A percentile compares a stretch with the other conserved stretches of the same genome.
Conservation (phyloP, 2,329 filamentous ascomycete genomes). For the Leptographium flavum region DNA sequence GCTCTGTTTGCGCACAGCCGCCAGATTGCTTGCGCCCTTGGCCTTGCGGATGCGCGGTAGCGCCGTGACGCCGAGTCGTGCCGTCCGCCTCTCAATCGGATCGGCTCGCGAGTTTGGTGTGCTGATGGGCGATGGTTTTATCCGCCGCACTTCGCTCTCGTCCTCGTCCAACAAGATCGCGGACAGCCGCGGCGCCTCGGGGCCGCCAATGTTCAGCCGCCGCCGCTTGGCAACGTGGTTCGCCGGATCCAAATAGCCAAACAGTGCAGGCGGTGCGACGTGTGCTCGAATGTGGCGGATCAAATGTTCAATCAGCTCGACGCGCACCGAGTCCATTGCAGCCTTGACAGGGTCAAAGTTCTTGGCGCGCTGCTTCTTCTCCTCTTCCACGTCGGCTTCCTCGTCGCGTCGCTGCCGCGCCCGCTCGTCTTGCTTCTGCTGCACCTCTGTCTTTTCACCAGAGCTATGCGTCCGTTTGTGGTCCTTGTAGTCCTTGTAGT, state of each 20-base stretch:
- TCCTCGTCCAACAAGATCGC: constrained; percentile 32
- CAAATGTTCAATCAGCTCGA: constrained; percentile 74
- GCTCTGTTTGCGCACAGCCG: constrained; percentile 41
- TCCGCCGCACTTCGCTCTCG: constrained; percentile 40
- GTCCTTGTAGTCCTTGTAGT: too few relatives aligned
- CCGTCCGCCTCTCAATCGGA: constrained; percentile 45
- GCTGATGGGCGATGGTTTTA: constrained; percentile 33
- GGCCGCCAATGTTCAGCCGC: constrained; percentile 62
- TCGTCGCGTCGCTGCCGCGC: constrained; percentile 56
- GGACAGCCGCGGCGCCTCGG: constrained; percentile 41
- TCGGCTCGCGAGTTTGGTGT: constrained; percentile 53
- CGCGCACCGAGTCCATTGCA: constrained; percentile 62
- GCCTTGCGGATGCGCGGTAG: constrained; percentile 64
- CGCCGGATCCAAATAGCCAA: constrained; percentile 67
- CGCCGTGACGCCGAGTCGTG: constrained; percentile 44
- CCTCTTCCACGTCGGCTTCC: constrained; percentile 72
- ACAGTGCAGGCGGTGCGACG: constrained; percentile 67
- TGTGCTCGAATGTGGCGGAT: constrained; percentile 80
- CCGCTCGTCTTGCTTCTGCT: constrained; percentile 41
- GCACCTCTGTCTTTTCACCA: constrained; percentile 26
- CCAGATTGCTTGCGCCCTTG: constrained; percentile 34
- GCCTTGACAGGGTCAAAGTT: constrained; percentile 84
- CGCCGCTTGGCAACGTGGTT: constrained; percentile 69
- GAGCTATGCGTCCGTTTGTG: background rate
- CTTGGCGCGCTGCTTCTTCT: constrained; percentile 74